Conservation (phyloP, 306 rosid genomes). For the Corylus heterophylla region DNA sequence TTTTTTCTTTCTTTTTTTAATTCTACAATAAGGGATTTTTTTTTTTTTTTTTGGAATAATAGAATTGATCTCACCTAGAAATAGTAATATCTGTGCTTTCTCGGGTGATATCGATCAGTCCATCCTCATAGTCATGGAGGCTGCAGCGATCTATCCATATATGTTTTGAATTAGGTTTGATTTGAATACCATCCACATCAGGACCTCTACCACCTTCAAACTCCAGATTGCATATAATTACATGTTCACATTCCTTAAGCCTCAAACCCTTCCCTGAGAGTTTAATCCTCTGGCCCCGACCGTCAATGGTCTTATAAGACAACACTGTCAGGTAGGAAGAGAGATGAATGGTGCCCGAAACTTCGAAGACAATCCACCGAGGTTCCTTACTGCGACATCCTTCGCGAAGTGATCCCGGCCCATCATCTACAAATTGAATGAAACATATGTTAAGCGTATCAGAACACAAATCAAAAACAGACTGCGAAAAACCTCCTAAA, state of each 20-base stretch:
- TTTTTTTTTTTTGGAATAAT: neutral
- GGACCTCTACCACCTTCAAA: slow-evolving; percentile 93
- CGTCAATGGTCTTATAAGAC: slow-evolving; percentile 82
- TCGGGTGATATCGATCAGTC: slow-evolving; percentile 84
- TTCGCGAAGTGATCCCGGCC: slow-evolving; percentile 86
- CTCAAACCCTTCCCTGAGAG: slow-evolving; percentile 79
- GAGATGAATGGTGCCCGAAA: slow-evolving; percentile 75
- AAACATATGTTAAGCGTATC: slow-evolving; percentile 1
- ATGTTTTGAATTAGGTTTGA: slow-evolving; percentile 90
- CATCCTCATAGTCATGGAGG: slow-evolving; percentile 82
- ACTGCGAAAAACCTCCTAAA: neutral
- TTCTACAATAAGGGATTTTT: neutral
- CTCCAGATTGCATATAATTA: slow-evolving; percentile 89
- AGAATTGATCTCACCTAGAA: slow-evolving; percentile 60
- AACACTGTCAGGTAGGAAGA: slow-evolving; percentile 73
- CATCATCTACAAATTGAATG: slow-evolving; percentile 64
- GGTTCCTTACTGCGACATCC: slow-evolving; percentile 84
- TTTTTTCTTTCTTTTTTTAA: neutral
- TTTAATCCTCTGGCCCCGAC: slow-evolving; percentile 81
- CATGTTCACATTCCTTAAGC: slow-evolving; percentile 91
- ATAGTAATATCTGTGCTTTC: slow-evolving; percentile 83
- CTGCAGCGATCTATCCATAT: slow-evolving; percentile 95
- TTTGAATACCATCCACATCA: slow-evolving; percentile 93
- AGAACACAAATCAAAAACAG: neutral
- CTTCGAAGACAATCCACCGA: slow-evolving; percentile 87